phyloP scores from a whole-genome alignment of 2,329 filamentous ascomycete genomes.

The Alternaria sp. region DNA sequence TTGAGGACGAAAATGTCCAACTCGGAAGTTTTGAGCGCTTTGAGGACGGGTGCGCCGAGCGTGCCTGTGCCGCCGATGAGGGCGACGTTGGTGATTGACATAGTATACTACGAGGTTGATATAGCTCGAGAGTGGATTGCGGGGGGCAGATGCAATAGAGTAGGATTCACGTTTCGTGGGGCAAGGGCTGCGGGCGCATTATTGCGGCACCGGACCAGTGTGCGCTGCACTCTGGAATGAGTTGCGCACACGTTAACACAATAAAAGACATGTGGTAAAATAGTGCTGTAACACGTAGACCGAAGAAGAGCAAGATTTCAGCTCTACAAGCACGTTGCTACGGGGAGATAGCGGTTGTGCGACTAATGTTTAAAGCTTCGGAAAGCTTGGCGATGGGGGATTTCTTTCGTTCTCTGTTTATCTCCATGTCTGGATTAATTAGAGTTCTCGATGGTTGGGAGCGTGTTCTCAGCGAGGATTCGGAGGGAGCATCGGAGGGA shows the following conservation, averaged over 20 bases:
- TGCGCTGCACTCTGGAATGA: no score
- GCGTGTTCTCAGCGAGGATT: background rate
- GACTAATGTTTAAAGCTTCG: no score
- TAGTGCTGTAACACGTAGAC: no score
- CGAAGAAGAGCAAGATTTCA: no score
- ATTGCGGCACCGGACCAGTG: background rate
- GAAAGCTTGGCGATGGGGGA: no score
- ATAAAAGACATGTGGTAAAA: no score
- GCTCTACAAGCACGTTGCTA: no score
- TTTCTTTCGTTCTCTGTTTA: no score
- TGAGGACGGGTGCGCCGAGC: slow-evolving; percentile 46
- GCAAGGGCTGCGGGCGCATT: slow-evolving; percentile 8
- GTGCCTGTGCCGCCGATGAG: slow-evolving; percentile 53
- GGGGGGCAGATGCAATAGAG: background rate
- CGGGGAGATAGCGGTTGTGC: no score
- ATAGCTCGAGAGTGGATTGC: background rate
- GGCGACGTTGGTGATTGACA: slow-evolving; percentile 51
- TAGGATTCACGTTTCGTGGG: background rate
- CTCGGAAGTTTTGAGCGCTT: slow-evolving; percentile 42
- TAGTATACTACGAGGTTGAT: background rate
- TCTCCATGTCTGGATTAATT: background rate
- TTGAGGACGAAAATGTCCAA: slow-evolving; percentile 49
- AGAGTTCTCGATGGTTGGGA: background rate
- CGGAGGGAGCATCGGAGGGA: slow-evolving; percentile 9
- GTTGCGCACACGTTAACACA: no score